These are phyloP conservation scores for Coriaria nepalensis DNA, from an alignment of 306 rosid genomes.

Conservation along the genomic window DNA sequence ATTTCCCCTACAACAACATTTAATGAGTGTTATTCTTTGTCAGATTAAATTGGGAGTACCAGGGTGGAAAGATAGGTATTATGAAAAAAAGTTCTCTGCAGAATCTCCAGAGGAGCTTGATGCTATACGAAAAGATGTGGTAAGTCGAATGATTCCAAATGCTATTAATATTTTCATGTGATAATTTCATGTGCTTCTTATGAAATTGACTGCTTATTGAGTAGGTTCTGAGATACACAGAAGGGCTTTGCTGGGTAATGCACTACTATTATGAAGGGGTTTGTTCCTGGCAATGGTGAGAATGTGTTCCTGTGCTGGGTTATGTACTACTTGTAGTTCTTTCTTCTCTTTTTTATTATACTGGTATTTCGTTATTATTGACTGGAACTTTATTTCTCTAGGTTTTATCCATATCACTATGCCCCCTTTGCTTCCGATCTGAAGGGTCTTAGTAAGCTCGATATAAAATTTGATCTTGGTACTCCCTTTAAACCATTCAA, in stretches of 20 bases:
- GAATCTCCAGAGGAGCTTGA: constrained; percentile 83
- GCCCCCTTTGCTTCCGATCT: constrained; percentile 99
- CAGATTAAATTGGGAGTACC: constrained; percentile 81
- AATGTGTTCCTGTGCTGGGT: constrained; percentile 4
- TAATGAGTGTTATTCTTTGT: constrained; percentile 2
- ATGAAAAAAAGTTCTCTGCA: constrained; percentile 71
- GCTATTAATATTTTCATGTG: constrained; percentile 8
- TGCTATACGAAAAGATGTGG: constrained; percentile 71
- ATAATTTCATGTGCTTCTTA: constrained; percentile 14
- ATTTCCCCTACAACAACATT: neutral
- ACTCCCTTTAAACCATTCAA: constrained; percentile 89
- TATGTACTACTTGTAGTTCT: neutral
- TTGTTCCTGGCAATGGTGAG: constrained; percentile 97
- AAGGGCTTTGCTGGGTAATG: constrained; percentile 98
- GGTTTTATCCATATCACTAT: constrained; percentile 99
- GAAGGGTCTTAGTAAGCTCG: constrained; percentile 54
- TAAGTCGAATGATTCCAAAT: constrained; percentile 32
- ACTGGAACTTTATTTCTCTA: constrained; percentile 17
- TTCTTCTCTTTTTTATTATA: constrained; percentile 2
- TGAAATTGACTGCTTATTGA: constrained; percentile 13
- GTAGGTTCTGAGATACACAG: constrained; percentile 86
- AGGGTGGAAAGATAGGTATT: constrained; percentile 97
- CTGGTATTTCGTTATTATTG: neutral
- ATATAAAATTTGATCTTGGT: constrained; percentile 57
- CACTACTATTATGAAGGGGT: constrained; percentile 97